phyloP scores from a whole-genome alignment of 192 early-diverging fungal genomes.

The Backusella luteola region DNA sequence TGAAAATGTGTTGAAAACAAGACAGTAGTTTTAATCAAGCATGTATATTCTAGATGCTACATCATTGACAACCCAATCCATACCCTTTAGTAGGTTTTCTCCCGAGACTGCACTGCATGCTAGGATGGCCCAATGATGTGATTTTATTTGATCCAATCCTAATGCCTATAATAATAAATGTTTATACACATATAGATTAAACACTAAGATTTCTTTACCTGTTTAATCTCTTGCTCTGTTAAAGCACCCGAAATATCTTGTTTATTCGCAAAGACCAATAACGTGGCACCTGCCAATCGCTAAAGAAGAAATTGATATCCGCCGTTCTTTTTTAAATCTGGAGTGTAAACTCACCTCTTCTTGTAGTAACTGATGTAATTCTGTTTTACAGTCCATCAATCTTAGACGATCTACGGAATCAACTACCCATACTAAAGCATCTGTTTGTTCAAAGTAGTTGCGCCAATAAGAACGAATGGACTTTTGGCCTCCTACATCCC shows the following conservation, averaged over 20 bases:
- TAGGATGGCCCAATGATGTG: conserved; percentile 93
- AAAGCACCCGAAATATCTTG: conserved; percentile 91
- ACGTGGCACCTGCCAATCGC: conserved; percentile 82
- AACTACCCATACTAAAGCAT: conserved; percentile 97
- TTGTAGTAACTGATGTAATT: conserved; percentile 74
- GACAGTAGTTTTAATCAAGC: conserved; percentile 46
- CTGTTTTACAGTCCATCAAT: conserved; percentile 75
- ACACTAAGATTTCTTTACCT: conserved; percentile 40
- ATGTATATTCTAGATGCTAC: conserved; percentile 87
- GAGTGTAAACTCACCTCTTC: conserved; percentile 69
- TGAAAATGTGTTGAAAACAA: not conserved
- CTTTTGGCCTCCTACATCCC: conserved; percentile 96
- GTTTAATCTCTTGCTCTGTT: conserved; percentile 62
- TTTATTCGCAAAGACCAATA: conserved; percentile 97
- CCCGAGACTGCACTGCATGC: conserved; percentile 90
- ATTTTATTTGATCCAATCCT: conserved; percentile 65
- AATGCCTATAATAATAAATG: conserved; percentile 48
- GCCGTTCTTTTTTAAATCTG: too few relatives aligned
- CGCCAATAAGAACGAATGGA: conserved; percentile 97
- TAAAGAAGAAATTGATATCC: not conserved
- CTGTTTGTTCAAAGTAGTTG: conserved; percentile 99
- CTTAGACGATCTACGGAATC: conserved; percentile 88
- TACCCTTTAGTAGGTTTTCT: conserved; percentile 79
- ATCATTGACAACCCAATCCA: conserved; percentile 94
- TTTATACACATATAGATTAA: too few relatives aligned